These are phyloP conservation scores for Pseudopediastrum boryanum DNA, from an alignment of 139 green algal species.

Conservation along the genomic window DNA sequence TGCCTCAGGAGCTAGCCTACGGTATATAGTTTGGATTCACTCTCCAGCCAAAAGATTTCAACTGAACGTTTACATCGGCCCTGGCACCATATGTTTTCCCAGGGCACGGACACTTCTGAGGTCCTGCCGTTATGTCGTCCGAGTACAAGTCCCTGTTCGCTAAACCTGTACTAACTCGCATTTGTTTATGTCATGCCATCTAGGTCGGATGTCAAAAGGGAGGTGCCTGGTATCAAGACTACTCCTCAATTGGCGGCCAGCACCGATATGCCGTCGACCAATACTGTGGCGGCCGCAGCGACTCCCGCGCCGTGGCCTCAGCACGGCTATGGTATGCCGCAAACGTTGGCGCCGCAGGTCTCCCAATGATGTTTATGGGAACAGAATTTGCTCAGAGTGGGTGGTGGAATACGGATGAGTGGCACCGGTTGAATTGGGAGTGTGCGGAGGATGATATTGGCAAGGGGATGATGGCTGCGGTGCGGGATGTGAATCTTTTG, in stretches of 20 bases:
- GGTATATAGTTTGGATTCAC: no score
- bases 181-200: no score
- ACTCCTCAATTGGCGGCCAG: slow-evolving; percentile 55
- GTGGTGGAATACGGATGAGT: slow-evolving; percentile 64
- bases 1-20: no score
- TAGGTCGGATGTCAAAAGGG: slow-evolving; percentile 66
- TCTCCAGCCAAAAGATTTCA: no score
- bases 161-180: no score
- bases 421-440: slow-evolving; percentile 51
- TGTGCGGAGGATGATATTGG: slow-evolving; percentile 42
- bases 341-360: slow-evolving; percentile 57
- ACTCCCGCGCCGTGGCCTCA: slow-evolving; percentile 47
- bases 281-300: slow-evolving; percentile 52
- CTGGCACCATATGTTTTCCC: no score
- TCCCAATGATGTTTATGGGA: slow-evolving; percentile 65
- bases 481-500: slow-evolving; percentile 49
- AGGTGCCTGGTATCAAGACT: slow-evolving; percentile 63
- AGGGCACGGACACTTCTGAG: no score
- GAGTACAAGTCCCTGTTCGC: no score
- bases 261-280: slow-evolving; percentile 58
- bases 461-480: slow-evolving; percentile 35
- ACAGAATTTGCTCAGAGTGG: slow-evolving; percentile 58
- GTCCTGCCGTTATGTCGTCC: no score
- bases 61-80: no score
- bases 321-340: slow-evolving; percentile 67